Evolutionary conservation across 305 asterid genomes (phyloP).

Genomic region (Rubia peregrina): DNA sequence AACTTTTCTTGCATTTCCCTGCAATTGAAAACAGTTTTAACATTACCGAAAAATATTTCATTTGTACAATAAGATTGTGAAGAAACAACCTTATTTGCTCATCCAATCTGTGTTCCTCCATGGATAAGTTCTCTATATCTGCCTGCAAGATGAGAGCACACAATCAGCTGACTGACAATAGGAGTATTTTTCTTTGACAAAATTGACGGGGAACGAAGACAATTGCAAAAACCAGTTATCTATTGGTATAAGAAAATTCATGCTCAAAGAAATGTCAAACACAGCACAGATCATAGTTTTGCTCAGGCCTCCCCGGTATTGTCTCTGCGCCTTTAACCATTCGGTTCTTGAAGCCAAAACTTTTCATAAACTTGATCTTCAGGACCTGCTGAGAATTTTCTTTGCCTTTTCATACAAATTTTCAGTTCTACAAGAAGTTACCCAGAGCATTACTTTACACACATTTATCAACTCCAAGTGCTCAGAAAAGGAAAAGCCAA

Average conservation of each 20-base stretch:
- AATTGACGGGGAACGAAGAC: not conserved
- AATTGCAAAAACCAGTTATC: not conserved
- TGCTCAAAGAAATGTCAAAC: not conserved
- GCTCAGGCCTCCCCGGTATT: not conserved
- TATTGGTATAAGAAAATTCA: not conserved
- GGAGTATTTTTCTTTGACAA: not conserved
- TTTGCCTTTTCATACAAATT: not conserved
- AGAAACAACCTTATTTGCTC: conserved; percentile 56
- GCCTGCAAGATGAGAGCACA: conserved; percentile 49
- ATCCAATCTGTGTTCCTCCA: conserved; percentile 65
- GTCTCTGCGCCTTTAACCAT: not conserved
- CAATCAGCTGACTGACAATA: conserved; percentile 14
- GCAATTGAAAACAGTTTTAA: conserved; percentile 10
- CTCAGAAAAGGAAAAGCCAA: not conserved
- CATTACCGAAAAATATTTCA: not conserved
- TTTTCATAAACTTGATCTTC: not conserved
- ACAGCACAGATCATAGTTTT: not conserved
- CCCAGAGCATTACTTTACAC: not conserved
- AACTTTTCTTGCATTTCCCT: conserved; percentile 33
- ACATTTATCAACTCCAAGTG: not conserved
- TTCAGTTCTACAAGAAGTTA: not conserved
- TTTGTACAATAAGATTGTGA: not conserved
- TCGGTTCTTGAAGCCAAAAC: not conserved
- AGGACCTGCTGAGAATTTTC: not conserved
- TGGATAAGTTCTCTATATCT: conserved; percentile 56